Conservation (phyloP, 257 asterid genomes). For the Salvia rosmarinus region DNA sequence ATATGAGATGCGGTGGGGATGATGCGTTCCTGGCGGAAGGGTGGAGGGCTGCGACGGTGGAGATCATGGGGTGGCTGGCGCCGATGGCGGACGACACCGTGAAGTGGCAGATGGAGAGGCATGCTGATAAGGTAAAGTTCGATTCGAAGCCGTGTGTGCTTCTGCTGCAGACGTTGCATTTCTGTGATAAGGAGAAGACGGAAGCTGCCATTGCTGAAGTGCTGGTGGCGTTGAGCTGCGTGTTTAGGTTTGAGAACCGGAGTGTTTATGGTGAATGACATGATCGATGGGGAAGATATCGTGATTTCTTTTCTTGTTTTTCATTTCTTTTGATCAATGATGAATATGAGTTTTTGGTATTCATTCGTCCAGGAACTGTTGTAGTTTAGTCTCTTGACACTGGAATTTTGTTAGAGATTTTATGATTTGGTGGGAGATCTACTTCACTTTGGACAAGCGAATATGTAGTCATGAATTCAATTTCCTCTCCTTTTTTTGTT, state of each 20-base stretch:
- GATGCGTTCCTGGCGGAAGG: conserved; percentile 67
- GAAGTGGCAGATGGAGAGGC: conserved; percentile 76
- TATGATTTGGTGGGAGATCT: background rate
- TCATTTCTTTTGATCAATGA: conserved; percentile 7
- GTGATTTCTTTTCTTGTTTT: background rate
- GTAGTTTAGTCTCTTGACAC: background rate
- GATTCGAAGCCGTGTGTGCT: conserved; percentile 54
- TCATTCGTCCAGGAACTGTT: background rate
- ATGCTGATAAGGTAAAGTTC: conserved; percentile 61
- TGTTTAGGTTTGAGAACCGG: conserved; percentile 61
- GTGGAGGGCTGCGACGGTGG: conserved; percentile 73
- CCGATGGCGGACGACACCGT: conserved; percentile 73
- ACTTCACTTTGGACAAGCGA: background rate
- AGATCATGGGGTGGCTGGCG: conserved; percentile 72
- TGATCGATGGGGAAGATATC: background rate
- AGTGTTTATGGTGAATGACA: conserved; percentile 10
- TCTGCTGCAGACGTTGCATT: conserved; percentile 72
- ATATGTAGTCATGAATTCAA: background rate
- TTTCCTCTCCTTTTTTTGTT: background rate
- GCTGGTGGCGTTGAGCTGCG: conserved; percentile 78
- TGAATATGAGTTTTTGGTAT: background rate
- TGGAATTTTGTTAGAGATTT: background rate
- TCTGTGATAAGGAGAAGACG: conserved; percentile 78
- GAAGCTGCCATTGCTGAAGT: conserved; percentile 89
- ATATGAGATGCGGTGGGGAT: conserved; percentile 43